Conservation (phyloP, 2,329 filamentous ascomycete genomes). For the Thyridium curvatum region DNA sequence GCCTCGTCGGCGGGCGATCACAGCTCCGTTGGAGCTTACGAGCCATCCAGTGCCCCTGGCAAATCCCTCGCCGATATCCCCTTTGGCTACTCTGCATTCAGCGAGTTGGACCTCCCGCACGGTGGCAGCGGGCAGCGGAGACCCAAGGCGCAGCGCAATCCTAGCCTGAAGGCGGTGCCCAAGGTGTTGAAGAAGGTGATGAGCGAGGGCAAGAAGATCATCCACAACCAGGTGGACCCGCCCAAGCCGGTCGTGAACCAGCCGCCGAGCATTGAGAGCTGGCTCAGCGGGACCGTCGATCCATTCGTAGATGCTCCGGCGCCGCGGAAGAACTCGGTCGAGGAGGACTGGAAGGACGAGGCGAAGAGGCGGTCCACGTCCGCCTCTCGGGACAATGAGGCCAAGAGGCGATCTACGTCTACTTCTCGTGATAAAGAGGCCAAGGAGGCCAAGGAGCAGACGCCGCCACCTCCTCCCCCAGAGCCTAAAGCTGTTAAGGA, state of each 20-base stretch:
- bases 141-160: conserved; percentile 43
- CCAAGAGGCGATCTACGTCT: conserved; percentile 3
- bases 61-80: conserved; percentile 56
- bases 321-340: conserved; percentile 21
- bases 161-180: conserved; percentile 55
- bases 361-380: conserved; percentile 26
- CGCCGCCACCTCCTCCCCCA: conserved; percentile 1
- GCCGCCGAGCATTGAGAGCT: conserved; percentile 59
- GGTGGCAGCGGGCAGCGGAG: conserved; percentile 36
- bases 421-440: conserved; percentile 10
- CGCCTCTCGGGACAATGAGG: conserved; percentile 8
- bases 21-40: conserved; percentile 21
- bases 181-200: conserved; percentile 60
- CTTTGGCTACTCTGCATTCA: conserved; percentile 61
- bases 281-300: conserved; percentile 57
- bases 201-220: conserved; percentile 58
- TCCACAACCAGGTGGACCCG: conserved; percentile 53
- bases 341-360: conserved; percentile 27
- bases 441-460: neutral
- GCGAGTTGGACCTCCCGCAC: conserved; percentile 51
- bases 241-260: conserved; percentile 47
- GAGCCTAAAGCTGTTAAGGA: neutral
- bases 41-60: conserved; percentile 34
- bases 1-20: conserved; percentile 3
- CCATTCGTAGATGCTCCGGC: conserved; percentile 46